These are phyloP conservation scores for Candida coquimbonensis DNA, from an alignment of 805 yeast genomes.

Conservation along the genomic window DNA sequence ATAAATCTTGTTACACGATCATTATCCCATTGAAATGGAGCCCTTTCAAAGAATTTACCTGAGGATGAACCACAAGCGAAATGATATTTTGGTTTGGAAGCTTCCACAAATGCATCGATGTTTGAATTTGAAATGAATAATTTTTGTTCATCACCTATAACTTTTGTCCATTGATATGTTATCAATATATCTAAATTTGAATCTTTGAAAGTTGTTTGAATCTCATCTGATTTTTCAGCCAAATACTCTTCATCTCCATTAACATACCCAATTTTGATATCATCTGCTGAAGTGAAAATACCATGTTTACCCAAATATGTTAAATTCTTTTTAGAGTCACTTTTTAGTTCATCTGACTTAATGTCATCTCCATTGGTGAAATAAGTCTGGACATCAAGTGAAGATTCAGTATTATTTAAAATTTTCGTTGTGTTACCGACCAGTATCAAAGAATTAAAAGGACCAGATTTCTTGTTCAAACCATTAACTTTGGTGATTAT, in stretches of 20 bases:
- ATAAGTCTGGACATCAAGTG: conserved; percentile 16
- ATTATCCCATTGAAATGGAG: conserved; percentile 52
- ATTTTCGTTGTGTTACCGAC: conserved; percentile 37
- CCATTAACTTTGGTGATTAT: conserved; percentile 40
- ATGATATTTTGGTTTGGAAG: conserved; percentile 57
- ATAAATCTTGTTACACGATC: conserved; percentile 52
- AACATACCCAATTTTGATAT: conserved; percentile 42
- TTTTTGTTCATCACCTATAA: conserved; percentile 38
- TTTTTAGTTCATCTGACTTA: conserved; percentile 1
- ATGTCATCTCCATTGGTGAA: conserved; percentile 17
- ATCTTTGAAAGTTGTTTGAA: conserved; percentile 18
- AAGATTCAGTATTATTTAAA: background rate
- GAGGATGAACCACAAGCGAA: conserved; percentile 47
- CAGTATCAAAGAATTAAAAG: conserved; percentile 49
- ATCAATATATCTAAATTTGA: conserved; percentile 47
- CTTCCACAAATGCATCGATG: conserved; percentile 40
- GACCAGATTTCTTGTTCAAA: conserved; percentile 54
- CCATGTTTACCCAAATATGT: conserved; percentile 26
- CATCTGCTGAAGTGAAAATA: conserved; percentile 33
- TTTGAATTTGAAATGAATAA: conserved; percentile 37
- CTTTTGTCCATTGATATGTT: conserved; percentile 54
- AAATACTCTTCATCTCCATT: conserved; percentile 23
- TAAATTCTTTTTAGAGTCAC: background rate
- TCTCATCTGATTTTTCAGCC: conserved; percentile 19
- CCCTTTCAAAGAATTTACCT: conserved; percentile 46